These are phyloP conservation scores for Cymodocea nodosa DNA, from an alignment of 116 monocot species.

Conservation along the genomic window DNA sequence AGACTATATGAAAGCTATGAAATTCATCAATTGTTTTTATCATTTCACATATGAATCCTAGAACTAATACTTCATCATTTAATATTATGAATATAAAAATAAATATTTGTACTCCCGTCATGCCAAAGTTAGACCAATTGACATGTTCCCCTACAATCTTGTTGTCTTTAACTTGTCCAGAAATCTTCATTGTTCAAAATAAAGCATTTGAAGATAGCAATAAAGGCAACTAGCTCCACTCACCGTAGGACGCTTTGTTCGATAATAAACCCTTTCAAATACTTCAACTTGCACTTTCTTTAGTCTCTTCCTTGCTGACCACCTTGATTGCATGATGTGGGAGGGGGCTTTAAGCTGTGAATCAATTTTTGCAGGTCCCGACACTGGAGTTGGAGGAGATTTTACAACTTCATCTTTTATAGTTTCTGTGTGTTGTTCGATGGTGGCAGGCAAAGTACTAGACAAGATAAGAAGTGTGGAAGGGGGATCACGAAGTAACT, in stretches of 20 bases:
- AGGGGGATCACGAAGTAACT: constrained; percentile 89
- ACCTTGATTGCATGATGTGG: no score
- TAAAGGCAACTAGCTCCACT: neutral
- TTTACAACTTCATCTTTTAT: constrained; percentile 15
- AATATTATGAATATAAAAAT: no score
- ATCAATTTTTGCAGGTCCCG: constrained; percentile 15
- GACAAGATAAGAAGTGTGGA: constrained; percentile 70
- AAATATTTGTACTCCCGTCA: no score
- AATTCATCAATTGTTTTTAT: neutral
- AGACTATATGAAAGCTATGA: neutral
- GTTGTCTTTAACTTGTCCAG: neutral
- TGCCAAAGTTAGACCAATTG: no score
- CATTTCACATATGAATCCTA: no score
- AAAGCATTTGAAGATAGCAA: neutral
- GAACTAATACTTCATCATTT: no score
- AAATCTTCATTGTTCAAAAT: neutral
- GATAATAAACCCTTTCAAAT: constrained; percentile 69
- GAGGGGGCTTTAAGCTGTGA: constrained; percentile 16
- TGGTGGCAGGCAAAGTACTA: constrained; percentile 61
- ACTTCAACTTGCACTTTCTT: constrained; percentile 82
- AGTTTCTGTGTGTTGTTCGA: constrained; percentile 9
- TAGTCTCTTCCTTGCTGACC: no score
- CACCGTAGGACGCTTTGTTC: constrained; percentile 82
- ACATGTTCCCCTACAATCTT: no score
- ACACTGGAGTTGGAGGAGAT: constrained; percentile 6